Base-by-base conservation (phyloP, 1,284 basidiomycete genomes). In the Flammula alnicola region DNA sequence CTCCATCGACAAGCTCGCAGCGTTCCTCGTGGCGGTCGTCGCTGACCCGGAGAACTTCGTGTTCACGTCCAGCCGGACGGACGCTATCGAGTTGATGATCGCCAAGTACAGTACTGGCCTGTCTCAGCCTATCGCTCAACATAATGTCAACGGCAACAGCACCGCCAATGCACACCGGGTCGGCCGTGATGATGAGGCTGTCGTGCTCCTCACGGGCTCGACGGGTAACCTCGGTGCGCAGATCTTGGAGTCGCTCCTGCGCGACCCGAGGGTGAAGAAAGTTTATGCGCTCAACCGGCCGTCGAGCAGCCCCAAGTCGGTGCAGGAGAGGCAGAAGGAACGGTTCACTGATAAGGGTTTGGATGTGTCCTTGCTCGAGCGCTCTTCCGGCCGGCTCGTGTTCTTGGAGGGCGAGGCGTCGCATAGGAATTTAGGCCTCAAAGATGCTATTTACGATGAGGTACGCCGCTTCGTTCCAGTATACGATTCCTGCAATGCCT, bases 321-420 rank as follows among this genome's bases (percentile, higher is more conserved):
- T 55, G 1, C 27, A 38, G 11, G 47, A 62, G 44, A 52, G 67
- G 33, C 67, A 69, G 9, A 17, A 41, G 2, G 54, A 56, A n/a
- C 49, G 59, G 12, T 73, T 72, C 42, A 27, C 44, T 8, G 69
- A 71, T 38, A 63, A 66, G 31, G 70, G 66, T 2, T 43, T 73
- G 9, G 64, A 73, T 33, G 38, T 33, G 5, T 42, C 29, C 0
- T 47, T 73, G 3, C 43, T 71, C n/a, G n/a, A n/a, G n/a, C n/a
- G n/a, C 3, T 41, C 58, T 6, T 59, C 59, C 11, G 40, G 47
- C 2, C 72, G 70, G 43, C 58, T 77, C 9, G 54, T 56, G 5
- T 60, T 73, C 29, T 31, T 76, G 23, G 68, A 71, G 37, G 68
- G 64, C 2, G 69, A 72, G 30, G 38, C 65, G 3, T 46, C 58